Base-by-base conservation (phyloP, 306 rosid genomes). In the Rubus idaeus region DNA sequence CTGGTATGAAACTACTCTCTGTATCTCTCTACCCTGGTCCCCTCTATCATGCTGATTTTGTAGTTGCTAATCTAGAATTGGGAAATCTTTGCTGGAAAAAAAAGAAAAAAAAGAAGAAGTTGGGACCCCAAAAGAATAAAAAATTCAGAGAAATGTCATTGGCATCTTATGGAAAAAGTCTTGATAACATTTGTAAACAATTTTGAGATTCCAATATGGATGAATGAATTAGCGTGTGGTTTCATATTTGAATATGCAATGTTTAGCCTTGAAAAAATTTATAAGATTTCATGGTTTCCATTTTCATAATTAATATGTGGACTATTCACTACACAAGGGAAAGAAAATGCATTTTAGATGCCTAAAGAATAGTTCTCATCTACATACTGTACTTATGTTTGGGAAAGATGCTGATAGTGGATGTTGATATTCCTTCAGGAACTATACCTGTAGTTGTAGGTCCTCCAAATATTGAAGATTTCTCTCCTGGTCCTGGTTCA, bases 381-480 rank as follows among this genome's bases (percentile, higher is more conserved):
- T 44, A 13, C 18, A 44, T 26, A 26, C 10, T 26, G 23, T 26
- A 26, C 10, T 26, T 7, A 45, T 58, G 45, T 57, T 74, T 8
- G 18, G 21, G 44, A 58, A 74, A 14, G 17, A 26, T 58, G 44
- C 56, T 45, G 77, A 30, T 51, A 7, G 61, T 74, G 44, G 71
- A 85, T 80, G 82, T 75, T 77, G 70, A 82, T 71, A 23, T 53
- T 30, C 56, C 62, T 72, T 23, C 75, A 95, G 99, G 99, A 86
- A 66, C 97, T 53, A 72, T 95, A 63, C 97, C 99, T 30, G 97
- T 95, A 82, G 97, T 92, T 71, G 84, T 95, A 77, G 99, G 99
- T 58, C 89, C 99, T 82, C 96, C 99, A 68, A 95, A 95, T 77
- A 92, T 92, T 87, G 86, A 86, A 84, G 99, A 95, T 30, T 95